These are phyloP conservation scores for Syzygium aqueum DNA, from an alignment of 345 rosid genomes.

Conservation along the genomic window DNA sequence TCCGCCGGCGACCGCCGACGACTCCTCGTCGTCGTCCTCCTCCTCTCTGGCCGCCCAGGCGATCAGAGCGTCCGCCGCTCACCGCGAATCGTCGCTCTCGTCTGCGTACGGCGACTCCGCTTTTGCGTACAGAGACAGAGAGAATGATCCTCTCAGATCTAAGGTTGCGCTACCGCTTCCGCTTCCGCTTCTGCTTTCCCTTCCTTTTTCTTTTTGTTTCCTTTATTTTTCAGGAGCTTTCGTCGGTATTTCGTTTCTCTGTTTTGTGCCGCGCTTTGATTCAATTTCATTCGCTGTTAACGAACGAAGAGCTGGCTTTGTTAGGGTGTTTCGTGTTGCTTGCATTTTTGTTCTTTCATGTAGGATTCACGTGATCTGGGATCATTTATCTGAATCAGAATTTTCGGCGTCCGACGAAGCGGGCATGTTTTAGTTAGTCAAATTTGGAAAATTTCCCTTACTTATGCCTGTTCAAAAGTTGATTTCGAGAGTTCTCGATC, in stretches of 20 bases:
- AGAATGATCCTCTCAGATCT: constrained; percentile 30
- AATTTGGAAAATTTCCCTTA: neutral
- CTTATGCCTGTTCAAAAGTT: neutral
- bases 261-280: neutral
- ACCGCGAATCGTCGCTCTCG: constrained; percentile 40
- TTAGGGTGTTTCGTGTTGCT: neutral
- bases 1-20: constrained; percentile 21
- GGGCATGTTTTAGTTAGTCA: neutral
- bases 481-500: neutral
- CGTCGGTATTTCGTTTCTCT: neutral
- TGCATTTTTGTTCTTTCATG: neutral
- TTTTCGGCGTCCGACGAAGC: neutral
- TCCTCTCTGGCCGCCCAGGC: constrained; percentile 78
- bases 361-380: neutral
- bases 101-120: constrained; percentile 23
- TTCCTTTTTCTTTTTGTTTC: neutral
- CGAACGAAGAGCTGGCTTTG: neutral
- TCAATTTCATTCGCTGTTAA: neutral
- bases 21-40: constrained; percentile 19
- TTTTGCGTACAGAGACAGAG: constrained; percentile 4
- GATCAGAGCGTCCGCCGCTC: constrained; percentile 58
- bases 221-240: neutral
- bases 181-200: neutral
- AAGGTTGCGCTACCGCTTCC: constrained; percentile 25
- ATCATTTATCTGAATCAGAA: neutral